A percentile compares a stretch with the other conserved stretches of the same genome.
These are phyloP conservation scores for Trypanosoma grayi DNA, from an alignment of 208 protist species.

Conservation along the genomic window DNA sequence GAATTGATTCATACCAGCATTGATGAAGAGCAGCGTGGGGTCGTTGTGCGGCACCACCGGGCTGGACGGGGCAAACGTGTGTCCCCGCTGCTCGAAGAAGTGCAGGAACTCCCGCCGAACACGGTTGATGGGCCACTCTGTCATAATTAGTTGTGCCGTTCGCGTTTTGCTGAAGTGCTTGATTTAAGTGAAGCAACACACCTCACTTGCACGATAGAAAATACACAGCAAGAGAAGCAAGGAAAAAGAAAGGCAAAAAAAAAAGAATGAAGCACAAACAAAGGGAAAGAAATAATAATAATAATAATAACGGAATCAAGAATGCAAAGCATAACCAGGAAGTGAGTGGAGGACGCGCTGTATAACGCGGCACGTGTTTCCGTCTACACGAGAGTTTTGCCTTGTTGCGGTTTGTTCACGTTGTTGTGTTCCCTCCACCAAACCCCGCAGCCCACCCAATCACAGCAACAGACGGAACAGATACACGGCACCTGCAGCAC, in stretches of 20 bases:
- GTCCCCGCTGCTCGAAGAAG: slow-evolving; percentile 92
- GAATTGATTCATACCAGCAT: slow-evolving; percentile 98
- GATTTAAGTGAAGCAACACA: slow-evolving; percentile 15
- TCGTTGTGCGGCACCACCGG: slow-evolving; percentile 96
- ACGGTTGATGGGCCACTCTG: slow-evolving; percentile 77
- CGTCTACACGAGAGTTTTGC: too few species aligned
- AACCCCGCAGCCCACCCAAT: neutral
- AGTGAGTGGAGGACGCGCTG: too few species aligned
- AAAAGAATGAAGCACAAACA: slow-evolving; percentile 15
- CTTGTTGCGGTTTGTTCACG: too few species aligned
- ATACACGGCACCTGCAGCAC: slow-evolving; percentile 5
- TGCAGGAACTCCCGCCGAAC: slow-evolving; percentile 94
- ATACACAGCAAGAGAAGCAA: slow-evolving; percentile 3
- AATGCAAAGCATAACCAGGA: too few species aligned
- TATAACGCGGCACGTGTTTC: too few species aligned
- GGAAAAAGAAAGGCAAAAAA: slow-evolving; percentile 20
- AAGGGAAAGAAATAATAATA: slow-evolving; percentile 10
- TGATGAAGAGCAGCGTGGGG: slow-evolving; percentile 98
- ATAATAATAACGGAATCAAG: too few species aligned
- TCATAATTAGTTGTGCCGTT: slow-evolving; percentile 17
- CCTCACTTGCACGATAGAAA: neutral
- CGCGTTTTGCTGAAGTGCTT: neutral
- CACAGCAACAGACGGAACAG: slow-evolving; percentile 3
- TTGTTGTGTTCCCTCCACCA: too few species aligned
- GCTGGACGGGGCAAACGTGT: slow-evolving; percentile 92